Evolutionary conservation across 2,329 filamentous ascomycete species (phyloP), one percentile per base, ranked within the genome.

Genomic region (Lasiodiplodia sp.): DNA sequence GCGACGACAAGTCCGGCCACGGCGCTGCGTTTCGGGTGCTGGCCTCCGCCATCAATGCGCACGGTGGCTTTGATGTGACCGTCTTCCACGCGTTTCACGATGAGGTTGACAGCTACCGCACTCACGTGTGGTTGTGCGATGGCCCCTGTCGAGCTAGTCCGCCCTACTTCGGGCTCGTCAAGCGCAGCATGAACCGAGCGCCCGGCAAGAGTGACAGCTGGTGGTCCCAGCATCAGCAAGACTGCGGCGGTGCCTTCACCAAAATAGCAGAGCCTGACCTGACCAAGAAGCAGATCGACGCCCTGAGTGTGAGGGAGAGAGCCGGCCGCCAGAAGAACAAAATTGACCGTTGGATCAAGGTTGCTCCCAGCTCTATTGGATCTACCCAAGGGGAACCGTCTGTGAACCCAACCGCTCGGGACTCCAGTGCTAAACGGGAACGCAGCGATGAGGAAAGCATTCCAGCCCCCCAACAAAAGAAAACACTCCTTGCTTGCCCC

Each of bases 21-120:
- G 82, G 81, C 1, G 70, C 70, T 11, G 82, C 81, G 5, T 83
- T 83, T 67, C 78, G 81, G 55, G 71, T 82, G 18, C 74, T 83
- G 1, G 81, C 82, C 2, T 78, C 82, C 67, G 79, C 80, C n/a
- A 80, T 83, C 68, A 83, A 82, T 69, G 78, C 76, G 62, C 81
- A 83, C 67, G 80, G 79, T 49, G 73, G 71, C 62, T 82, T 82
- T 66, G 70, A 78, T 3, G 73, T 83, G 31, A 81, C 80, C 37
- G 72, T 83, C 12, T 83, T 77, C 69, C 82, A 83, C 71, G 80
- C 78, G 3, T 83, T 83, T 66, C 81, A 83, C 69, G 81, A 83
- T 47, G 81, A 83, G 71, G 81, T 83, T 14, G 80, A 83, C 23
- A 81, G 78, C 72, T 83, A 80, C 68, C 75, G 81, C 21, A 83